Evolutionary conservation across 257 asterid species (phyloP).

Genomic region (Prunella vulgaris): DNA sequence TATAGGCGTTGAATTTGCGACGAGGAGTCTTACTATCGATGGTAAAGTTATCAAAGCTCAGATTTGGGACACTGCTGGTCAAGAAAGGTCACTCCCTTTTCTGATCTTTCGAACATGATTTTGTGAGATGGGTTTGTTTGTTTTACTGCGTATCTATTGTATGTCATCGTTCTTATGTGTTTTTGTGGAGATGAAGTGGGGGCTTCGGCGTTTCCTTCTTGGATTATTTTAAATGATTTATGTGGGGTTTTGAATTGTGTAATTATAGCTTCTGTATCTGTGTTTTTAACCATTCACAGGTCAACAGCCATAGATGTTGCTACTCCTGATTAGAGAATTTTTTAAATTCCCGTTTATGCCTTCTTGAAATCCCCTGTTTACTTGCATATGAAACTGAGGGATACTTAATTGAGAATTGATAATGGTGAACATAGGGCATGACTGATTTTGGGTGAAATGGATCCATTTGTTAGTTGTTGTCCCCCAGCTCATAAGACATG

Average conservation of each 20-base stretch:
- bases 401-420: background rate
- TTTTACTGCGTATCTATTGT: background rate
- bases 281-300: background rate
- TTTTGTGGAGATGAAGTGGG: background rate
- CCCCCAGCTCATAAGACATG: background rate
- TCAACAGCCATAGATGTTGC: background rate
- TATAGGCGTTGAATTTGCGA: conserved; percentile 68
- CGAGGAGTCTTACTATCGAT: conserved; percentile 46
- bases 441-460: background rate
- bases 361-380: too few species aligned
- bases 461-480: conserved; percentile 1
- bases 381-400: background rate
- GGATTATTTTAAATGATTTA: conserved; percentile 3
- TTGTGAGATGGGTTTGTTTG: background rate
- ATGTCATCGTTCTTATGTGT: background rate
- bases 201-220: background rate
- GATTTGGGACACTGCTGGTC: conserved; percentile 86
- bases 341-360: background rate
- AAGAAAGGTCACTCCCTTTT: conserved; percentile 45
- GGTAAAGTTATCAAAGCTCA: conserved; percentile 66
- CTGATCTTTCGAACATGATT: background rate
- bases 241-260: background rate
- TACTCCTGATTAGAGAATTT: background rate
- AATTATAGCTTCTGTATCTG: background rate
- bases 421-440: background rate